Conservation (phyloP, 306 rosid species). For the Leucaena leucocephala region DNA sequence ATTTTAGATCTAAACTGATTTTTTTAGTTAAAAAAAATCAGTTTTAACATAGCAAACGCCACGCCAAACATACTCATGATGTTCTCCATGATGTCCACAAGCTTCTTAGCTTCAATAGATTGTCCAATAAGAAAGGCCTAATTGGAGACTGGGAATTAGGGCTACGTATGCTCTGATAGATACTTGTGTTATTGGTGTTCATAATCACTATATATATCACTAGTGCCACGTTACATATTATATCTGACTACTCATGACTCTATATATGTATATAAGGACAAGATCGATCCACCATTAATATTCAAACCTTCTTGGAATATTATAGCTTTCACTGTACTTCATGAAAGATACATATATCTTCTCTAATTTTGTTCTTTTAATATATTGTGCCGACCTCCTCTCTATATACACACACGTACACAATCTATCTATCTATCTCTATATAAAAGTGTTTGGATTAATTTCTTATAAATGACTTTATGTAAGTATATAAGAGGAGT, state of each 20-base stretch:
- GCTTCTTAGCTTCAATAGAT: not conserved
- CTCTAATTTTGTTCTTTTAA: not conserved
- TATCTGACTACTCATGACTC: too few species aligned
- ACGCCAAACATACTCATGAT: too few species aligned
- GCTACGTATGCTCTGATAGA: not conserved
- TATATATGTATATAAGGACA: too few species aligned
- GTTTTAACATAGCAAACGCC: too few species aligned
- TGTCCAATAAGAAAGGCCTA: not conserved
- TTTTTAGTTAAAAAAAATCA: too few species aligned
- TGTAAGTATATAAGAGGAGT: too few species aligned
- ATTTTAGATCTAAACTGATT: too few species aligned
- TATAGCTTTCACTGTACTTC: too few species aligned
- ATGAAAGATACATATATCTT: not conserved
- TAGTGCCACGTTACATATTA: not conserved
- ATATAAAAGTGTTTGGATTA: too few species aligned
- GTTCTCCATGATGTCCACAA: not conserved
- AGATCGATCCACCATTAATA: not conserved
- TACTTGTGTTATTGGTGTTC: too few species aligned
- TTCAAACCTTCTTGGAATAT: not conserved
- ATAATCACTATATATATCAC: not conserved
- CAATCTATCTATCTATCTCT: not conserved
- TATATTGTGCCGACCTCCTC: not conserved
- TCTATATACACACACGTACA: not conserved
- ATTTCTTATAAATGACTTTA: too few species aligned
- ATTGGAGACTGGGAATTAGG: not conserved